These are phyloP conservation scores for Phytophthora cactorum DNA, from an alignment of 352 stramenopile species.

Conservation along the genomic window DNA sequence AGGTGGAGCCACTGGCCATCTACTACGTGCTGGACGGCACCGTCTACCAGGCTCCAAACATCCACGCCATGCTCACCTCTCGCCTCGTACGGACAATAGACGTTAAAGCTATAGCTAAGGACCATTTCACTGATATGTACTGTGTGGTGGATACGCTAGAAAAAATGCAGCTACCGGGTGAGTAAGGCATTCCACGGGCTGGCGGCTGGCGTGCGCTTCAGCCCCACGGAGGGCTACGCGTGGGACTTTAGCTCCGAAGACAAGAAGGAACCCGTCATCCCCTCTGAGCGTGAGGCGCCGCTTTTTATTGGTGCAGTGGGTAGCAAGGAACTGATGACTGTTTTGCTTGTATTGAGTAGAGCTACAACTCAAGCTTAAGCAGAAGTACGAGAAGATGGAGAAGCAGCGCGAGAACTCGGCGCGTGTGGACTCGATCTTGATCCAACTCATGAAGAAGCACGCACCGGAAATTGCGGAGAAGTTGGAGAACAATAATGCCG, in stretches of 20 bases:
- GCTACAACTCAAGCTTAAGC: conserved; percentile 86
- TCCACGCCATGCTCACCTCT: conserved; percentile 89
- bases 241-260: conserved; percentile 90
- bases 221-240: conserved; percentile 82
- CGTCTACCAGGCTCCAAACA: conserved; percentile 89
- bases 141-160: conserved; percentile 41
- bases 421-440: conserved; percentile 81
- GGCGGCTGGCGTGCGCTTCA: conserved; percentile 82
- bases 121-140: conserved; percentile 2
- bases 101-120: not conserved
- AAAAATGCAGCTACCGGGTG: conserved; percentile 88
- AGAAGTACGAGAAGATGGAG: conserved; percentile 89
- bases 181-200: conserved; percentile 86
- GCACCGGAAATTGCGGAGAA: conserved; percentile 86
- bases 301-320: not conserved
- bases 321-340: not conserved
- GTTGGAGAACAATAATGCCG: conserved; percentile 52
- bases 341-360: conserved; percentile 43
- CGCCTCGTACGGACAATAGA: conserved; percentile 59
- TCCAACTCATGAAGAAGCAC: conserved; percentile 88
- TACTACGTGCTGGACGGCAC: conserved; percentile 91
- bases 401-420: conserved; percentile 87
- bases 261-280: conserved; percentile 87
- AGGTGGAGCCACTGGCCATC: conserved; percentile 82
- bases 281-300: conserved; percentile 70